phyloP scores from a whole-genome alignment of 257 asterid genomes.

The Voacanga thouarsii region DNA sequence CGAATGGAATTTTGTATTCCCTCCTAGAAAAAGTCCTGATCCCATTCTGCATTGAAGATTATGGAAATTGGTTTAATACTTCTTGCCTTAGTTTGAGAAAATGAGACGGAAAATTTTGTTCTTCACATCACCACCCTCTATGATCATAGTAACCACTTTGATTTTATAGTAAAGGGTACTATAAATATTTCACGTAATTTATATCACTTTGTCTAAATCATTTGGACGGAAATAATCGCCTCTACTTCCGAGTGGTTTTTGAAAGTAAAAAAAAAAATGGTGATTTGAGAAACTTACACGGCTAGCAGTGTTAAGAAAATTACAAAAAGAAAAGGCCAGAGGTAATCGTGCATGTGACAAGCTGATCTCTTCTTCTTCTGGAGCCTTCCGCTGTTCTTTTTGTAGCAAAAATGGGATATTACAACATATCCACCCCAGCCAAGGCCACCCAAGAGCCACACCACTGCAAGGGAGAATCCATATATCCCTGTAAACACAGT shows the following conservation, averaged over 20 bases:
- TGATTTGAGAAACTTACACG: constrained; percentile 39
- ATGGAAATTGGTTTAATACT: neutral
- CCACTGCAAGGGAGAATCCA: constrained; percentile 58
- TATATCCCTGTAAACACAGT: constrained; percentile 63
- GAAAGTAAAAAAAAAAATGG: too few relatives aligned
- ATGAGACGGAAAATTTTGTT: too few relatives aligned
- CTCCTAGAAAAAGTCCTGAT: constrained; percentile 70
- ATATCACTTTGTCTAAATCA: too few relatives aligned
- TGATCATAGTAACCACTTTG: too few relatives aligned
- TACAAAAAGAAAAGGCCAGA: constrained; percentile 46
- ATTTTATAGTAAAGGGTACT: too few relatives aligned
- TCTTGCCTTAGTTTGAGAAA: neutral
- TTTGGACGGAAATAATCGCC: too few relatives aligned
- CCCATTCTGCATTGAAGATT: constrained; percentile 47
- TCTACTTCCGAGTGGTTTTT: too few relatives aligned
- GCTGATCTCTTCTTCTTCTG: constrained; percentile 46
- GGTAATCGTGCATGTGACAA: constrained; percentile 35
- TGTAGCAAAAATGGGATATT: constrained; percentile 23
- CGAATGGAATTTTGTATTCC: constrained; percentile 56
- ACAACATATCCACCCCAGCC: constrained; percentile 51
- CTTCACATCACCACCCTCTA: too few relatives aligned
- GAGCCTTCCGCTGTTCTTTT: constrained; percentile 25
- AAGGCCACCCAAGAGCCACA: constrained; percentile 66
- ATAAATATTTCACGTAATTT: too few relatives aligned
- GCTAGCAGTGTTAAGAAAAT: constrained; percentile 53